These are phyloP conservation scores for Penicillium lagena DNA, from an alignment of 495 filamentous ascomycete genomes.

Conservation along the genomic window DNA sequence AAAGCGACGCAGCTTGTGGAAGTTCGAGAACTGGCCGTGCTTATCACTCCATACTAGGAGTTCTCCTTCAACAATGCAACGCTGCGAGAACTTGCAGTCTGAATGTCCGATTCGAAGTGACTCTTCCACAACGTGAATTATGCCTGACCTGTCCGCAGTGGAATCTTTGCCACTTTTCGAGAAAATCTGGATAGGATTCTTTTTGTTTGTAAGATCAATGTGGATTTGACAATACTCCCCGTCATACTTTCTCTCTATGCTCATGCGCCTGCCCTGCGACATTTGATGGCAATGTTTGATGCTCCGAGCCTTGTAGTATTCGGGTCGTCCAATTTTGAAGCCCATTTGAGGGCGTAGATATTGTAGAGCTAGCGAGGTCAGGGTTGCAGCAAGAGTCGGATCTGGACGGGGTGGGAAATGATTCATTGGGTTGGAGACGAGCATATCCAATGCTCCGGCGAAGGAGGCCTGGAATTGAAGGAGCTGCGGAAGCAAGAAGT, in stretches of 20 bases:
- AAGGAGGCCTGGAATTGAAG: constrained; percentile 62
- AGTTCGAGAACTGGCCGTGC: constrained; percentile 54
- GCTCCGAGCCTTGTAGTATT: constrained; percentile 68
- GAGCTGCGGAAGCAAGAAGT: constrained; percentile 54
- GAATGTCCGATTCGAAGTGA: constrained; percentile 51
- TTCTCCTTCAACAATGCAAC: constrained; percentile 79
- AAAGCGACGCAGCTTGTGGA: constrained; percentile 77
- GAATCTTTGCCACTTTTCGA: constrained; percentile 90
- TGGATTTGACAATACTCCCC: constrained; percentile 89
- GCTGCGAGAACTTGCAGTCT: constrained; percentile 49
- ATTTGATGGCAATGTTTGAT: constrained; percentile 70
- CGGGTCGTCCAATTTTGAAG: constrained; percentile 67
- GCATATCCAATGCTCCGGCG: constrained; percentile 40
- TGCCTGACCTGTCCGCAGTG: constrained; percentile 56
- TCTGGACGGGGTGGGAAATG: constrained; percentile 36
- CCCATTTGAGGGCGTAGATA: constrained; percentile 58
- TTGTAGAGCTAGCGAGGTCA: constrained; percentile 33
- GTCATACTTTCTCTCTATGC: constrained; percentile 77
- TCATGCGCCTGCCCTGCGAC: constrained; percentile 51
- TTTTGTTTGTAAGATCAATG: constrained; percentile 54
- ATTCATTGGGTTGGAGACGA: constrained; percentile 33
- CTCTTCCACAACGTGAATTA: constrained; percentile 47
- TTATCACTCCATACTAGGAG: constrained; percentile 69
- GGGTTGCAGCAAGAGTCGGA: constrained; percentile 20
- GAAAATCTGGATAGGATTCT: constrained; percentile 66